Base-by-base conservation (phyloP, 306 rosid genomes). In the Hippophae rhamnoides region DNA sequence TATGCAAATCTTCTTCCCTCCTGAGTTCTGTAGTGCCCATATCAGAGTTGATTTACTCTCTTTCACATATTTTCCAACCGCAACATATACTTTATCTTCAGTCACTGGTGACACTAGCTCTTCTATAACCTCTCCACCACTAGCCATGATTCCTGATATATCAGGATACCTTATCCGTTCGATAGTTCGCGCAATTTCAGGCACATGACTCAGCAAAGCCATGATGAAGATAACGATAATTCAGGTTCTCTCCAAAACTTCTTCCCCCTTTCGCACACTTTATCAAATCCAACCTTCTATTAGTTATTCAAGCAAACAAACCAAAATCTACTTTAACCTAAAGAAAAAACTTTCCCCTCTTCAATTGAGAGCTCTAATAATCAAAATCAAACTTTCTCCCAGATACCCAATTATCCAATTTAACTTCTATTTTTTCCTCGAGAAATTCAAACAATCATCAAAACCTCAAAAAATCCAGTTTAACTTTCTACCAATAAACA, bases 1-100 rank as follows among this genome's bases (percentile, higher is more conserved):
- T 43, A 92, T 65, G 69, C 89, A 80, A 66, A 92, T 72, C 62
- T 65, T 85, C 75, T 72, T 85, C 64, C 93, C 95, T 45, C 93
- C 82, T 10, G 95, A 87, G 52, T 86, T 79, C 42, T 80, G 90
- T 31, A 81, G 62, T 1, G 88, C 92, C 94, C 94, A 87, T 40
- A 73, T 48, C 67, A 92, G 61, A 68, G 65, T 78, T 43, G 64
- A 56, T 59, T 71, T 78, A 81, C 89, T 68, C 18, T 82, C 86
- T 61, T 87, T 92, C 63, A 85, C 68, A 51, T 81, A 72, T 64
- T 78, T 78, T 46, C 83, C 82, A n/a, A 88, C 88, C 13, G 97
- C 89, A 52, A 88, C 99, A 63, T 72, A 70, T 48, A 92, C 47
- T 54, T 64, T 66, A 45, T 84, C 85, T 53, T 74, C 70, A 10